Base-by-base conservation (phyloP, 2,329 filamentous ascomycete species). In the Neofusicoccum kwambonambiense region DNA sequence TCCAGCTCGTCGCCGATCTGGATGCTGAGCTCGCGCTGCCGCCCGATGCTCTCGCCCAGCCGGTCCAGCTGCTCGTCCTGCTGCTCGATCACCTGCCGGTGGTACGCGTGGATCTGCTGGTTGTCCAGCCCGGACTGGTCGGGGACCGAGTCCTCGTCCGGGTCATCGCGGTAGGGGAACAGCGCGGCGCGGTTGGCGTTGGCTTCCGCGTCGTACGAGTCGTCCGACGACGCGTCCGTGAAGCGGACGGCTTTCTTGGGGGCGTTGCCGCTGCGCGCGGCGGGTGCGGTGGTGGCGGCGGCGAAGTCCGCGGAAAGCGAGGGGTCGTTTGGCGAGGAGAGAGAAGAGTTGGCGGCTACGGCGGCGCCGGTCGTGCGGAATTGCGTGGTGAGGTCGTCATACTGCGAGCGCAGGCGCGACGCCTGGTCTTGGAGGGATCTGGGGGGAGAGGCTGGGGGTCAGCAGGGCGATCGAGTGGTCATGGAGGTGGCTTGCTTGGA, bases 1-100 rank as follows among this genome's bases (percentile, higher is more conserved):
- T 98, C 95, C 41, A 99, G 84, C 82, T 99, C 95, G 76, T 97
- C 91, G 35, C 95, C 94, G 72, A 99, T 98, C 80, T 95, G 92
- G 81, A 97, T 96, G 74, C 90, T 93, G 67, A 99, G 83, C 80
- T 98, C 92, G 57, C 96, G 85, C 81, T 98, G 95, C 44, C 95
- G 87, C 3, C 91, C 86, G 70, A 99, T 97, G 65, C 88, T 92
- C 72, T 88, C 87, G n/a, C 93, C 92, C 3, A 99, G 82, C 9
- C 86, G 84, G 76, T 98, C 94, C n/a, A 99, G 84, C 76, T 97
- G 93, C 69, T 91, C 90, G 74, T 99, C 95, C 78, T 99, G 95
- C 67, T 97, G 89, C n/a, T 85, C 84, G 42, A 99, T 82, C 31
- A 97, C 88, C 67, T 88, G 87, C 64, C 84, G 82, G 79, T 99